phyloP scores from a whole-genome alignment of 306 rosid genomes.

The Vigna unguiculata region DNA sequence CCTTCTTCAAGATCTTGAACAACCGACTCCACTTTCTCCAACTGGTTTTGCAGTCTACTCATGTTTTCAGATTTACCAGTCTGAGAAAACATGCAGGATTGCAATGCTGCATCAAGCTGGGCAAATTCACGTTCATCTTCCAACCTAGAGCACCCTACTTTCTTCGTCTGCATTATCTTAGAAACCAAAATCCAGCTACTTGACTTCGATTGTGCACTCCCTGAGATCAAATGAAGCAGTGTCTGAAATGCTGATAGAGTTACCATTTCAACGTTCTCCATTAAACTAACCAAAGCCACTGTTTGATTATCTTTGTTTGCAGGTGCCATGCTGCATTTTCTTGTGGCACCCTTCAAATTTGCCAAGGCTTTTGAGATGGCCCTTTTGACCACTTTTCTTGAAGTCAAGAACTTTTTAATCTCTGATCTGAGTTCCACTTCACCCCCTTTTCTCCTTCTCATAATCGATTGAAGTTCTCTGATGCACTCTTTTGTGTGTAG shows the following conservation, averaged over 20 bases:
- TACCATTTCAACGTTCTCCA: constrained; percentile 29
- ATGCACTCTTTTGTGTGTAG: constrained; percentile 41
- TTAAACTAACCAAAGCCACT: constrained; percentile 18
- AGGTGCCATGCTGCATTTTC: constrained; percentile 11
- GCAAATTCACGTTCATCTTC: constrained; percentile 39
- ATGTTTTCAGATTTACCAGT: constrained; percentile 25
- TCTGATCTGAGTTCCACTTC: constrained; percentile 35
- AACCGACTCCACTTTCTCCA: constrained; percentile 37
- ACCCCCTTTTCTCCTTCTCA: constrained; percentile 40
- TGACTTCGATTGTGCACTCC: constrained; percentile 35
- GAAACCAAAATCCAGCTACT: constrained; percentile 45
- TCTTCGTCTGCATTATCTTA: constrained; percentile 39
- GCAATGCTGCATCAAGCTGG: constrained; percentile 39
- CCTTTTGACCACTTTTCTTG: constrained; percentile 40
- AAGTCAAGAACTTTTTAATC: constrained; percentile 38
- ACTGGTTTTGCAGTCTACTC: constrained; percentile 32
- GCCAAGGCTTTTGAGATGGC: constrained; percentile 42
- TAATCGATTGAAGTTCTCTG: constrained; percentile 40
- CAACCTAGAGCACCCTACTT: constrained; percentile 16
- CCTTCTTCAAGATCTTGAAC: constrained; percentile 45
- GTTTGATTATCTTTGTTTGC: constrained; percentile 23
- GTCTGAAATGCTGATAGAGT: constrained; percentile 37
- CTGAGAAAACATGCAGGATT: constrained; percentile 1
- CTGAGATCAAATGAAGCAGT: constrained; percentile 29
- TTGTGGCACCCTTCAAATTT: constrained; percentile 33